phyloP scores from a whole-genome alignment of 2,329 filamentous ascomycete genomes.

The Botrytis byssoidea region DNA sequence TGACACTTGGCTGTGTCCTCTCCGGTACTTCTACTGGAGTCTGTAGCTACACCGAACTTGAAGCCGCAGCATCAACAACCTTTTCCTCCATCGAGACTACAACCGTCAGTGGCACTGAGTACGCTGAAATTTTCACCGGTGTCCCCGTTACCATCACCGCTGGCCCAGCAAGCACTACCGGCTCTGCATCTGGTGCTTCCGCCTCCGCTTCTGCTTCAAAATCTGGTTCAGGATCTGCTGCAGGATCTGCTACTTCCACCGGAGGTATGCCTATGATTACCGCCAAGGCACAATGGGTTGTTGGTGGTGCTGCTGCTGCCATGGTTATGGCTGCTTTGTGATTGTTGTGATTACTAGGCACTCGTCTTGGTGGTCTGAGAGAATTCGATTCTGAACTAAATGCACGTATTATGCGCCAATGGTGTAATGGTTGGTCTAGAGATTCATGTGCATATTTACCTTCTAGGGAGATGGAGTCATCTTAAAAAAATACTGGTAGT shows the following conservation, averaged over 20 bases:
- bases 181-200: neutral
- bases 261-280: slow-evolving; percentile 33
- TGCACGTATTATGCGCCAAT: neutral
- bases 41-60: slow-evolving; percentile 21
- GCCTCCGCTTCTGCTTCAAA: neutral
- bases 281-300: slow-evolving; percentile 30
- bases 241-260: slow-evolving; percentile 18
- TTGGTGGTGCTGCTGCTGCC: slow-evolving; percentile 35
- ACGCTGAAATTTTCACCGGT: neutral
- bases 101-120: slow-evolving; percentile 7
- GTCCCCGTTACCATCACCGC: slow-evolving; percentile 30
- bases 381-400: neutral
- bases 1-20: slow-evolving; percentile 25
- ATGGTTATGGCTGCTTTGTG: slow-evolving; percentile 31
- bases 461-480: neutral
- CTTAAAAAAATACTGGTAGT: neutral
- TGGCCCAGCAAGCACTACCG: slow-evolving; percentile 10
- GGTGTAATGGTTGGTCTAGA: neutral
- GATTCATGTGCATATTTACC: neutral
- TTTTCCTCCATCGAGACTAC: slow-evolving; percentile 13
- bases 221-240: neutral
- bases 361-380: neutral
- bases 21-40: slow-evolving; percentile 21
- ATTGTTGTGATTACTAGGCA: neutral
- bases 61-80: neutral